A percentile compares a stretch with the other conserved stretches of the same genome.
phyloP scores from a whole-genome alignment of 73 alveolate genomes.

The Tetrahymena malaccensis region DNA sequence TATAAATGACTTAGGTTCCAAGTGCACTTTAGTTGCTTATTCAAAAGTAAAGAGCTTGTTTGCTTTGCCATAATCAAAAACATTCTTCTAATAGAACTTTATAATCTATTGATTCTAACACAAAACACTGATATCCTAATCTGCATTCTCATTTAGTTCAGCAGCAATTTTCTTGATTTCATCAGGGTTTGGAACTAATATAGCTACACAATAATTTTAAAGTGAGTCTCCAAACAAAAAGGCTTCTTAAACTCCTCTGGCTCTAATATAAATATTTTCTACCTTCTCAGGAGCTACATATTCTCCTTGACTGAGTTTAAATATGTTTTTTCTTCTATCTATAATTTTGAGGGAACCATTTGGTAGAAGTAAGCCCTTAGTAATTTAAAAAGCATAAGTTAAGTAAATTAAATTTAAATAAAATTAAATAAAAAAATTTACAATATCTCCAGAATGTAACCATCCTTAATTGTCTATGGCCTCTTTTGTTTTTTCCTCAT shows the following conservation, averaged over 20 bases:
- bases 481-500: conserved; percentile 79
- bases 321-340: conserved; percentile 86
- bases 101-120: conserved; percentile 17
- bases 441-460: conserved; percentile 96
- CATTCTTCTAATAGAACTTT: conserved; percentile 4
- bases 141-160: not conserved
- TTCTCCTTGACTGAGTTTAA: conserved; percentile 89
- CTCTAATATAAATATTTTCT: conserved; percentile 69
- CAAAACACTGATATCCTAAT: conserved; percentile 10
- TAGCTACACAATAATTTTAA: conserved; percentile 66
- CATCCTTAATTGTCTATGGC: conserved; percentile 81
- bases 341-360: conserved; percentile 65
- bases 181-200: conserved; percentile 77
- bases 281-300: conserved; percentile 93
- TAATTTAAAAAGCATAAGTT: too few species aligned
- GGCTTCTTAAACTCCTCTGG: conserved; percentile 69
- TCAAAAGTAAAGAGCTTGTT: conserved; percentile 25
- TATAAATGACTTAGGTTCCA: conserved; percentile 7
- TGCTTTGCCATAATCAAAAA: conserved; percentile 27
- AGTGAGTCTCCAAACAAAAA: conserved; percentile 91
- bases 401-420: too few species aligned
- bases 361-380: conserved; percentile 52
- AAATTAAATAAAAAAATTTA: not conserved
- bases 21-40: not conserved
- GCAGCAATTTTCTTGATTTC: conserved; percentile 43